These are phyloP conservation scores for Emericellopsis terricola DNA, from an alignment of 495 filamentous ascomycete species.

Conservation along the genomic window DNA sequence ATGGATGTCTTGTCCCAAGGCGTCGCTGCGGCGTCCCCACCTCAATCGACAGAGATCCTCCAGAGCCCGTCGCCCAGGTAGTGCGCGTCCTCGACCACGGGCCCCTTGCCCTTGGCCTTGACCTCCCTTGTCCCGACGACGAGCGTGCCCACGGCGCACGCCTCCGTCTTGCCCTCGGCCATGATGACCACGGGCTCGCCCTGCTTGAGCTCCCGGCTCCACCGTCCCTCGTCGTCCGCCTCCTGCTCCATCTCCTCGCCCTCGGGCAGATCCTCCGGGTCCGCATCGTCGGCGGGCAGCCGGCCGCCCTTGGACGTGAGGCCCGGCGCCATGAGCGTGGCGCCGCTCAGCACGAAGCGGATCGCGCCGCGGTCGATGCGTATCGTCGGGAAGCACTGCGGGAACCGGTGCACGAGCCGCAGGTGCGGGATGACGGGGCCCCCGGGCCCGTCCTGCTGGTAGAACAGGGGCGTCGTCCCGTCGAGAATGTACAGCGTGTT, in stretches of 20 bases:
- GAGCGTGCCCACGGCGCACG: conserved; percentile 72
- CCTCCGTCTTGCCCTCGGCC: conserved; percentile 87
- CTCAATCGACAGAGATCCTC: conserved; percentile 56
- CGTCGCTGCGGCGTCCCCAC: too few relatives aligned
- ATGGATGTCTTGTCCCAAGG: too few relatives aligned
- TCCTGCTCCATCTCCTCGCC: conserved; percentile 22
- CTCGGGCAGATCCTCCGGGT: conserved; percentile 4
- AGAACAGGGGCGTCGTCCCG: conserved; percentile 67
- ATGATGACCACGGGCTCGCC: conserved; percentile 72
- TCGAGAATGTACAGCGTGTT: conserved; percentile 72
- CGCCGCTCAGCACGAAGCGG: conserved; percentile 84
- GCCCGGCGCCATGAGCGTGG: conserved; percentile 88
- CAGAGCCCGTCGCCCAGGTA: conserved; percentile 91
- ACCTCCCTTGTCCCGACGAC: conserved; percentile 83
- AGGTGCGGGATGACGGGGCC: conserved; percentile 61
- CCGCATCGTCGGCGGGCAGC: conserved; percentile 40
- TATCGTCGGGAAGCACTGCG: conserved; percentile 41
- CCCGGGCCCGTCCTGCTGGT: conserved; percentile 52
- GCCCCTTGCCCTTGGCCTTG: conserved; percentile 80
- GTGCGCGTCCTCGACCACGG: conserved; percentile 82
- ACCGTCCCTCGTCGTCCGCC: conserved; percentile 25
- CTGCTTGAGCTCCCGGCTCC: conserved; percentile 43
- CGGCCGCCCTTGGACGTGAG: conserved; percentile 66
- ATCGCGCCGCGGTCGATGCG: conserved; percentile 89
- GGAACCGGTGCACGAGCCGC: conserved; percentile 54